Evolutionary conservation across 2,329 filamentous ascomycete genomes (phyloP).

Genomic region (Fusarium tricinctum): DNA sequence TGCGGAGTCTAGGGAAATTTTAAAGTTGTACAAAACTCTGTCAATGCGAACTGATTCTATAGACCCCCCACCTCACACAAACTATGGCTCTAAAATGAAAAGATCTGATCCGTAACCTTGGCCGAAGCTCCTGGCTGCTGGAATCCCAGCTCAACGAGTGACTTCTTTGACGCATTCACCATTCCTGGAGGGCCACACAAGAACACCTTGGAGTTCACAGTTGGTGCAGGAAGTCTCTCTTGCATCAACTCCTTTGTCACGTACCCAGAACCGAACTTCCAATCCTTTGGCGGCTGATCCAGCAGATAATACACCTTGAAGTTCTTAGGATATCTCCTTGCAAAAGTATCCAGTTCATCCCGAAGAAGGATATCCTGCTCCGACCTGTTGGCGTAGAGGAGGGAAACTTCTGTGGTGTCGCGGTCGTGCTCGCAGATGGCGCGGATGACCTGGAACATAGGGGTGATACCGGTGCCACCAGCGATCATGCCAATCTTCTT

Average conservation of each 20-base stretch:
- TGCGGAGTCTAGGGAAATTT: too few species aligned
- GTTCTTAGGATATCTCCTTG: slow-evolving; percentile 64
- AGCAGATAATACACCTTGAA: slow-evolving; percentile 70
- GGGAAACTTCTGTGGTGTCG: slow-evolving; percentile 68
- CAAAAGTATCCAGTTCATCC: slow-evolving; percentile 67
- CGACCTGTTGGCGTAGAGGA: slow-evolving; percentile 71
- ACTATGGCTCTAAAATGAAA: slow-evolving; percentile 47
- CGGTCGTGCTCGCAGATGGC: slow-evolving; percentile 71
- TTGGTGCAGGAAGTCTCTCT: slow-evolving; percentile 63
- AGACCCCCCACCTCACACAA: too few species aligned
- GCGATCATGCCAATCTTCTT: slow-evolving; percentile 69
- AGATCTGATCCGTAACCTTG: slow-evolving; percentile 68
- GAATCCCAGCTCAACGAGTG: slow-evolving; percentile 63
- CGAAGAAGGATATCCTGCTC: slow-evolving; percentile 72
- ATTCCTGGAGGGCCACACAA: slow-evolving; percentile 73
- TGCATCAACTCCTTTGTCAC: slow-evolving; percentile 65
- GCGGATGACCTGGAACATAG: slow-evolving; percentile 68
- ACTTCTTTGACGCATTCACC: slow-evolving; percentile 69
- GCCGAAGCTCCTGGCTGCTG: slow-evolving; percentile 62
- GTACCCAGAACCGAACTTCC: slow-evolving; percentile 64
- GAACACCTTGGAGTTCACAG: slow-evolving; percentile 64
- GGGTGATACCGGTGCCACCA: slow-evolving; percentile 57
- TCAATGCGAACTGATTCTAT: too few species aligned
- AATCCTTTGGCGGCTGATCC: slow-evolving; percentile 60
- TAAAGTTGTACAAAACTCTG: too few species aligned